These are phyloP conservation scores for Fomitiporia mediterranea DNA, from an alignment of 1,284 basidiomycete genomes.

Conservation along the genomic window DNA sequence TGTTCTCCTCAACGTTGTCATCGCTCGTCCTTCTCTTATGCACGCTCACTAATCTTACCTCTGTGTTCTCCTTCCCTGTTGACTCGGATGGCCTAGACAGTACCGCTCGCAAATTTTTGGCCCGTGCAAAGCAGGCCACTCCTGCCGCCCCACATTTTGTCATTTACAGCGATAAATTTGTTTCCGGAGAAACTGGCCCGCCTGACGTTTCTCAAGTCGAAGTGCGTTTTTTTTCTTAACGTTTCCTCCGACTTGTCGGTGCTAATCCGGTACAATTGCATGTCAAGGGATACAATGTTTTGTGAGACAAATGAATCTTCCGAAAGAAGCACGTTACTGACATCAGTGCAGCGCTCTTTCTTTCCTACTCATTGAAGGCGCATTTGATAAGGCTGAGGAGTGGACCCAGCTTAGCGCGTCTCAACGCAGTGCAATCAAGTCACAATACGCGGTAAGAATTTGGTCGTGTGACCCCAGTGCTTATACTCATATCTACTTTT, in stretches of 20 bases:
- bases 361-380: constrained; percentile 46
- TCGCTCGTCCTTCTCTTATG: constrained; percentile 6
- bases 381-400: constrained; percentile 45
- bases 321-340: background rate
- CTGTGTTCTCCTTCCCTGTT: constrained; percentile 10
- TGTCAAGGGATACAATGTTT: constrained; percentile 44
- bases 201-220: constrained; percentile 38
- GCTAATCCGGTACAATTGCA: constrained; percentile 1
- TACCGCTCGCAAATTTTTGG: constrained; percentile 35
- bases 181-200: constrained; percentile 35
- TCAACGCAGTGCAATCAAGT: constrained; percentile 40
- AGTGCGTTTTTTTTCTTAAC: constrained; percentile 29
- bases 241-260: background rate
- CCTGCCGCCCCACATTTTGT: constrained; percentile 45
- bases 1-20: constrained; percentile 14
- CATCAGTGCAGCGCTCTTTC: constrained; percentile 36
- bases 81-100: constrained; percentile 5
- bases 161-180: constrained; percentile 43
- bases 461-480: background rate
- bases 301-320: constrained; percentile 31
- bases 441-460: constrained; percentile 36
- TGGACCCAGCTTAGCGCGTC: constrained; percentile 39
- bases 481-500: background rate
- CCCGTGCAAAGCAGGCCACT: constrained; percentile 30
- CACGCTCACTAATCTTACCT: constrained; percentile 1